These are phyloP conservation scores for Chlorokybus atmophyticus DNA, from an alignment of 139 green algal species.

Conservation along the genomic window DNA sequence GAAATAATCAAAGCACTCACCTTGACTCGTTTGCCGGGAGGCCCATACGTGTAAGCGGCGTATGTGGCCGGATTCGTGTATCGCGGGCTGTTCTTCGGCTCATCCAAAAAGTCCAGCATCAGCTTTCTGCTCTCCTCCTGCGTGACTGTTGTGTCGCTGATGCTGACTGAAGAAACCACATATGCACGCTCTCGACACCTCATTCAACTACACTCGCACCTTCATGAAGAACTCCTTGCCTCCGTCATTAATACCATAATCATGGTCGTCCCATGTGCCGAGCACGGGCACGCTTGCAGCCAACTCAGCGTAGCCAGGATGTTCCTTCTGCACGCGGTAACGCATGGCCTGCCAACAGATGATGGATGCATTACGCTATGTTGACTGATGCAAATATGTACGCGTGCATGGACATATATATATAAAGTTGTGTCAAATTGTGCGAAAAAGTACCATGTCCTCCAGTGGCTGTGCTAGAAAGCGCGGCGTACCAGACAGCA, in stretches of 20 bases:
- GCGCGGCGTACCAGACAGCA: background rate
- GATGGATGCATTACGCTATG: background rate
- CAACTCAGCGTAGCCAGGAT: slow-evolving; percentile 5
- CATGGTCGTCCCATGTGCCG: slow-evolving; percentile 36
- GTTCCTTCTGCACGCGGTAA: slow-evolving; percentile 1
- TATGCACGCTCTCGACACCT: too few species aligned
- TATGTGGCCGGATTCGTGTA: slow-evolving; percentile 16
- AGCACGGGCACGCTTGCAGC: slow-evolving; percentile 9
- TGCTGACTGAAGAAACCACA: background rate
- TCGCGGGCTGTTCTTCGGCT: slow-evolving; percentile 27
- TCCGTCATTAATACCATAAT: slow-evolving; percentile 30
- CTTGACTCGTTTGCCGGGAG: slow-evolving; percentile 26
- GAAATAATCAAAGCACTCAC: background rate
- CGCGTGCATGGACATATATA: background rate
- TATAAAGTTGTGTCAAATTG: slow-evolving; percentile 1
- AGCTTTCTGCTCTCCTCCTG: slow-evolving; percentile 24
- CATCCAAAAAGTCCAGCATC: slow-evolving; percentile 32
- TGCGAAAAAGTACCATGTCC: background rate
- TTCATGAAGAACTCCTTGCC: slow-evolving; percentile 24
- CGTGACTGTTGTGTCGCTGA: background rate
- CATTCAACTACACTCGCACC: too few species aligned
- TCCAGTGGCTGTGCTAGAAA: too few species aligned
- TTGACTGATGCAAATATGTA: background rate
- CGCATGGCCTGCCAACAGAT: background rate
- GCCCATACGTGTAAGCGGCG: slow-evolving; percentile 23